Base-by-base conservation (phyloP, 345 rosid species). In the Clarkia xantiana region DNA sequence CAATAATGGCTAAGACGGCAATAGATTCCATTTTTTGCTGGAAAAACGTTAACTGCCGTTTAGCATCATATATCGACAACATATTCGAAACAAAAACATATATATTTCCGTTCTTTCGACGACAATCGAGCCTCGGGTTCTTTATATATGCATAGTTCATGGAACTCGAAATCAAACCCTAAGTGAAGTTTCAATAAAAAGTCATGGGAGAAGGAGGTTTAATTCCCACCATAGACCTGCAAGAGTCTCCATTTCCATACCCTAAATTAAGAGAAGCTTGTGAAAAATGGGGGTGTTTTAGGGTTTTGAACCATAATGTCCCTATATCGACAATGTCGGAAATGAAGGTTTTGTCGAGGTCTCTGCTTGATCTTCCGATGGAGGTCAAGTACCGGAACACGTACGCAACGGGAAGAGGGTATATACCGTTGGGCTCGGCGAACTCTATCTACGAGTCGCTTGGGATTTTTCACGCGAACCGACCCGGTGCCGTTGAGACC, bases 261-360 rank as follows among this genome's bases (percentile, higher is more conserved):
- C 48, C 56, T 49, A 69, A 71, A 16, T 64, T 80, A 44, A 71
- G 75, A 63, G 71, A 66, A 68, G 87, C 85, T 0, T 63, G 90
- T 16, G 85, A 80, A 65, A 73, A 72, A 18, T 77, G 76, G 87
- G 95, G 95, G 9, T 82, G 95, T 63, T 85, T 89, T 67, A 71
- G 87, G 64, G 18, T 82, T 9, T 66, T 75, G 2, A 82, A 89
- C 68, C 95, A 89, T 60, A 62, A 59, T 14, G 57, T 89, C 36
- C 62, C 83, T 0, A 19, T 20, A 9, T 15, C 67, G 18, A 51
- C 82, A 39, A 75, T 74, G 81, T 40, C 61, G 14, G 87, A 82
- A 40, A 84, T 82, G 94, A 78, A 80, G 68, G 42, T 34, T 6
- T 82, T 84, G 0, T 84, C 78, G 15, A 62, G 70, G 42, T 74